Evolutionary conservation across 2,329 filamentous ascomycete species (phyloP).

Genomic region (Ceratocystis huliohia): DNA sequence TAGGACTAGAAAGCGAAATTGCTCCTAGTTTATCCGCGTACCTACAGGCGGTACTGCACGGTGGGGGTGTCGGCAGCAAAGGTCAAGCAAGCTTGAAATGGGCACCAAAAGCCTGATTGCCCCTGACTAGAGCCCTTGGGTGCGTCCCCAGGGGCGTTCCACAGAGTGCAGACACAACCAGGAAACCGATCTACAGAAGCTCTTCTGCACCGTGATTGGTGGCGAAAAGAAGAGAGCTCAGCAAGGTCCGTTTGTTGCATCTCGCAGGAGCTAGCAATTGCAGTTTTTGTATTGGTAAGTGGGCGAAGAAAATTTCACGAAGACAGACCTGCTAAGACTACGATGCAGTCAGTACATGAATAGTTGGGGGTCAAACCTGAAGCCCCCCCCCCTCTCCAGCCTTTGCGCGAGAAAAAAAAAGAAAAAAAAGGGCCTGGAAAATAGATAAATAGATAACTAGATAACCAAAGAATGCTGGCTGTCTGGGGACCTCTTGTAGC

Average conservation of each 20-base stretch:
- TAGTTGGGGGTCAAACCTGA: not conserved
- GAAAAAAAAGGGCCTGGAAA: not conserved
- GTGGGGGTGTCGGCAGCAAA: slow-evolving; percentile 3
- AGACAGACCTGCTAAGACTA: too few relatives aligned
- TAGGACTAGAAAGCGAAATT: slow-evolving; percentile 21
- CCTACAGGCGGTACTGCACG: not conserved
- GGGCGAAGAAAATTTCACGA: not conserved
- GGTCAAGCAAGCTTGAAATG: not conserved
- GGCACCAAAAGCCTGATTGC: slow-evolving; percentile 1
- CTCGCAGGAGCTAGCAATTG: too few relatives aligned
- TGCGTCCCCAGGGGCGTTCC: slow-evolving; percentile 9
- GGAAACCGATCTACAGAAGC: not conserved
- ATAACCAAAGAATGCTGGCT: too few relatives aligned
- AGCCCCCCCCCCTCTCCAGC: not conserved
- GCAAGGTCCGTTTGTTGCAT: not conserved
- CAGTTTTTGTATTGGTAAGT: too few relatives aligned
- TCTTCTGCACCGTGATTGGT: slow-evolving; percentile 5
- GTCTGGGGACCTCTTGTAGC: too few relatives aligned
- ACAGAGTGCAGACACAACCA: slow-evolving; percentile 7
- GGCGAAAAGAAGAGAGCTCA: not conserved
- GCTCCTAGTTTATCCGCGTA: slow-evolving; percentile 11
- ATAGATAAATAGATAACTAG: not conserved
- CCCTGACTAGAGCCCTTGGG: slow-evolving; percentile 14
- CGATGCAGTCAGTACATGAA: too few relatives aligned
- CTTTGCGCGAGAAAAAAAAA: not conserved